Base-by-base conservation (phyloP, 129 eudicot genomes). In the Chrysanthemum seticuspe region DNA sequence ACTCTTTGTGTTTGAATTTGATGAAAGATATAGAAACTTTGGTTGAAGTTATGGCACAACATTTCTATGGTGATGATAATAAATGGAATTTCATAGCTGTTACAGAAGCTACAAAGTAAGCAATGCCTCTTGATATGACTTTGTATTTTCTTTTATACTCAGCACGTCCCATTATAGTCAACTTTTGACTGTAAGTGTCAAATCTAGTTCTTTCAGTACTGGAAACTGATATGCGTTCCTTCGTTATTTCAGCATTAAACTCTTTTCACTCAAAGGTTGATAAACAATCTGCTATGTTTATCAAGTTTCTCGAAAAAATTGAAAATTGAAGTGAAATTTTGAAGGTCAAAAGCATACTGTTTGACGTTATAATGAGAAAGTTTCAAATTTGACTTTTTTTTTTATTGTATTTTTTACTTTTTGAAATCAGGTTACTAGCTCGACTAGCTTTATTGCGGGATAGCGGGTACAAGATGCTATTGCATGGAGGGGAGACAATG, bases 41-140 rank as follows among this genome's bases (percentile, higher is more conserved):
- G 75, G 89, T 90, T 74, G 97, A 94, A 88, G 99, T 94, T 50
- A 85, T 71, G 58, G 97, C 96, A 44, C 93, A 90, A 71, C 97
- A 90, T 60, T 76, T 76, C 10, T 85, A 76, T 48, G 99, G 99
- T 47, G 97, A 84, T 55, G 99, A 94, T 14, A 86, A 83, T 25
- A 94, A 88, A 76, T 94, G 99, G 99, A 85, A 86, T 74, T 90
- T 90, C 70, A 83, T 94, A 7, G 90, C 93, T 65, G 68, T 76
- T 64, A 90, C 88, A 49, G 99, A 94, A 78, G 91, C 97, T 47
- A 67, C 75, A 75, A 94, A 94, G 99, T 90, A 80, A 88, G 87
- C 13, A 15, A 34, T 77, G 34, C 58, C 68, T 45, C 14, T 67
- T 4, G 1, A 44, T 47, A 48, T 40, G 45, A 8, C 64, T 58